Evolutionary conservation across 305 asterid genomes (phyloP), one percentile per base, ranked within the genome.

Genomic region (Rubia balearica): DNA sequence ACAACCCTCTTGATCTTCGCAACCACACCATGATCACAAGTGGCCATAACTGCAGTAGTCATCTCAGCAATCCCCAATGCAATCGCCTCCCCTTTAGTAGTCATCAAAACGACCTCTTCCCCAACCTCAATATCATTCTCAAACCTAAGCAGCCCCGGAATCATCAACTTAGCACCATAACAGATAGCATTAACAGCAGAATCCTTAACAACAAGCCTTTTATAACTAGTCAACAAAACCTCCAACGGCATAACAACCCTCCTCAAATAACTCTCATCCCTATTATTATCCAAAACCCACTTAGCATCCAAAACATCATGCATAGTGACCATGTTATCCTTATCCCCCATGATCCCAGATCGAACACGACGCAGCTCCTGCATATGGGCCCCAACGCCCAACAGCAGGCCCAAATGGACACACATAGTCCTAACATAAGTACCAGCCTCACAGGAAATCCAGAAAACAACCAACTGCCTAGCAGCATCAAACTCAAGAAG

Each of bases 371-470:
- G 81, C 78, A 93, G 69, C 80, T 93, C 98, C 89, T 93, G 98
- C 98, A 93, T 93, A 83, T 93, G 98, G 42, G 69, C 87, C 3
- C 98, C 98, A 46, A 93, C 98, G 43, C 98, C 98, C 89, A 93
- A 80, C 73, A 93, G 71, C 71, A 93, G 80, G 36, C 98, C 98
- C 84, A 93, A 85, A 83, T 93, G 98, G 41, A 93, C 98, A 76
- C 98, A 93, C 86, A 93, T 71, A 0, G 98, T 93, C 84, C 98
- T 83, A 66, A 93, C 98, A 71, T 93, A 93, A 8, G 98, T 93
- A 13, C 98, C 98, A 21, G 98, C 98, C 87, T 93, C 98, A 67
- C 98, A 93, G 0, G 96, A 89, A 74, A 93, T 91, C 98, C 98
- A 93, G 77, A 91, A 93, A 61, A 93, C 97, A 74, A 91, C 96